Percentiles rank a stretch among this genome's conserved stretches.
phyloP scores from a whole-genome alignment of 495 filamentous ascomycete genomes.

The Daldinia concentrica region DNA sequence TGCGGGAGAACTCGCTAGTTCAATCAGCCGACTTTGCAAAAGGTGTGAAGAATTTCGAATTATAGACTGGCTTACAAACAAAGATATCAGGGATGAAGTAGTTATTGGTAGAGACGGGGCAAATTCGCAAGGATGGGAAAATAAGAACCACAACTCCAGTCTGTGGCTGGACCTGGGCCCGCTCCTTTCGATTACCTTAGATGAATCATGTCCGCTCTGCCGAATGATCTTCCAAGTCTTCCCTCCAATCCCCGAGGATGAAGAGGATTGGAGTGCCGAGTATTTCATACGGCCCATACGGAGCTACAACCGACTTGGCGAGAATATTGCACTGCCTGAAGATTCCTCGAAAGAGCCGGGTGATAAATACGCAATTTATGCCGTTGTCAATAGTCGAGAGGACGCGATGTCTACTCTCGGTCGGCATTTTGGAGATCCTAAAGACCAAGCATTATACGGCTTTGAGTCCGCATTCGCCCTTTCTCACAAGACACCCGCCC shows the following conservation, averaged over 20 bases:
- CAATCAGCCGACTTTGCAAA: neutral
- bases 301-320: neutral
- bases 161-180: neutral
- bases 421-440: neutral
- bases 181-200: neutral
- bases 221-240: neutral
- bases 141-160: neutral
- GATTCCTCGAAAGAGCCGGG: neutral
- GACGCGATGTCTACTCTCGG: neutral
- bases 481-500: neutral
- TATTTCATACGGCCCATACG: neutral
- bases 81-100: neutral
- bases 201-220: neutral
- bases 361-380: neutral
- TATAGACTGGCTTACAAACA: neutral
- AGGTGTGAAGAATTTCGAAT: neutral
- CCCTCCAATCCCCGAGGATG: neutral
- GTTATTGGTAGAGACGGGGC: neutral
- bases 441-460: neutral
- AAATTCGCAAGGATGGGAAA: neutral
- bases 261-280: neutral
- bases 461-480: neutral
- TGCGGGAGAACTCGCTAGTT: neutral
- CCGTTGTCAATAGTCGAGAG: neutral
- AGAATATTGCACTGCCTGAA: neutral